Evolutionary conservation across 148 eudicot genomes (phyloP), one percentile per base, ranked within the genome.

Genomic region (Pharnaceum exiguum): DNA sequence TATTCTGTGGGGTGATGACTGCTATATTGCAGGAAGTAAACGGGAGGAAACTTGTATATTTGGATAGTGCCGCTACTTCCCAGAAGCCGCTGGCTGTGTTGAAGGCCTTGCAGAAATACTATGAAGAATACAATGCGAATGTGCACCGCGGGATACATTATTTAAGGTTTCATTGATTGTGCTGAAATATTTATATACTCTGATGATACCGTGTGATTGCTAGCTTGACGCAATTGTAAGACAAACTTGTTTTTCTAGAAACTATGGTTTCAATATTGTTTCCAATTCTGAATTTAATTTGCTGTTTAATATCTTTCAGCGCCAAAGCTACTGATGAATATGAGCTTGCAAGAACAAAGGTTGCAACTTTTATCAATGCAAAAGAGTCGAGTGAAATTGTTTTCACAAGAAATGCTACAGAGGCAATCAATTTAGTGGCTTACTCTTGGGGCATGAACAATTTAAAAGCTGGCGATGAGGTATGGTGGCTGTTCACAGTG

Each of bases 11-110:
- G 13, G 38, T 29, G 25, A 5, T 44, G 47, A 22, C 32, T n/a
- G 1, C 33, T 35, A 26, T 55, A 44, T 40, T 76, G 44, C 78
- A 93, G 99, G 84, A 88, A 59, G 77, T 93, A 56, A 85, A 93
- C 75, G 95, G 86, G 33, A 73, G 76, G 25, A 88, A 75, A 55
- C 90, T 93, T 42, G 96, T 93, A 48, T 93, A 93, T 71, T 75
- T 93, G 65, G 99, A 93, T 69, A 93, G 76, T 68, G 99, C 96
- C 3, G 99, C 99, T 17, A 93, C 99, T 27, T 93, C 99, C 26
- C 99, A 93, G 75, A 93, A 93, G 78, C 99, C 99, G 3, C 53
- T 74, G 33, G 63, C 69, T 27, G 99, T 88, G 38, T 54, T 93
- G 74, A 77, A 77, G 44, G 90, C 96, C 54, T 57, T 93, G 66